Evolutionary conservation across 345 rosid species (phyloP), one percentile per base, ranked within the genome.

Genomic region (Linum lewisii): DNA sequence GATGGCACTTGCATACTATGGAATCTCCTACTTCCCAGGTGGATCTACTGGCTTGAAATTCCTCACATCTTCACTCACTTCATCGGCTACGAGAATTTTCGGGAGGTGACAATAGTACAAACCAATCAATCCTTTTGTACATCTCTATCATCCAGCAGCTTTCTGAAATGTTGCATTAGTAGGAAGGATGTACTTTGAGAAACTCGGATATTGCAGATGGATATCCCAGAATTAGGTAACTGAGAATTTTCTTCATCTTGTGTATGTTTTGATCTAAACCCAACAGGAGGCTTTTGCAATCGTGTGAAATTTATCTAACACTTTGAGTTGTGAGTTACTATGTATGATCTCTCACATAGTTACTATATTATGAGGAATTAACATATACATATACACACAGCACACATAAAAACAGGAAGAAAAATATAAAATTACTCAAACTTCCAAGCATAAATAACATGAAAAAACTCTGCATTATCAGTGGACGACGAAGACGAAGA

Each of bases 361-460:
- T n/a, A n/a, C n/a, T n/a, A n/a, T n/a, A n/a, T n/a, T n/a, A n/a
- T 29, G 7, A 29, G 4, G 34, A 29, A 29, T 29, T 4, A 29
- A 29, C 34, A 3, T 29, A 29, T 29, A 29, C 34, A 29, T 29
- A 29, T 29, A 29, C 34, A 29, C 34, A 3, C 34, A n/a, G n/a
- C n/a, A n/a, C n/a, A n/a, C 38, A 34, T 34, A 6, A 34, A 34
- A 5, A 34, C 0, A 34, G 5, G 38, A 34, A 6, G 38, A 34
- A n/a, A n/a, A n/a, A n/a, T n/a, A n/a, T n/a, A n/a, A n/a, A 10
- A n/a, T 32, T 9, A 22, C 23, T 50, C 8, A 68, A 54, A 57
- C 64, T 76, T 84, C 75, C 84, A 82, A 57, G 95, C 90, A 73
- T 87, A 74, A 2, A 87, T 34, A 37, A 82, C 75, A 79, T 84